A percentile compares a stretch with the other conserved stretches of the same genome.
Evolutionary conservation across 2,329 filamentous ascomycete genomes (phyloP).

Genomic region (Tolypocladium endophyticum): DNA sequence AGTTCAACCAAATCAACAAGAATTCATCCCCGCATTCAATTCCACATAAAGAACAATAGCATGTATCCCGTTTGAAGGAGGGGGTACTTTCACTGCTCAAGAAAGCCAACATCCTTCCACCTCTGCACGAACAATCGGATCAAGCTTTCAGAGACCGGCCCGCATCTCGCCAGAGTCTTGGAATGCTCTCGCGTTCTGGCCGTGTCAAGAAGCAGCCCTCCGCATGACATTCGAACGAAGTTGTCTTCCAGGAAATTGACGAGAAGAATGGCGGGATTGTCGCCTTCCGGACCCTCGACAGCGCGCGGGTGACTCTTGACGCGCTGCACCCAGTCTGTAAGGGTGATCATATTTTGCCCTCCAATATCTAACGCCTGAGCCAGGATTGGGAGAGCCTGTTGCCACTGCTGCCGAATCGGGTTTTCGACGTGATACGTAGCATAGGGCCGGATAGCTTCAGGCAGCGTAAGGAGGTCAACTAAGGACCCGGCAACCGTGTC

Average conservation of each 20-base stretch:
- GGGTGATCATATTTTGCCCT: not conserved
- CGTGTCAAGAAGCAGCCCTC: conserved; percentile 3
- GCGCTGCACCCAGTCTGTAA: conserved; percentile 3
- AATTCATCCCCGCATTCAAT: too few relatives aligned
- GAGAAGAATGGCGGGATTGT: conserved; percentile 3
- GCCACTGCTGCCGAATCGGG: conserved; percentile 9
- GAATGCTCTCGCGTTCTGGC: conserved; percentile 6
- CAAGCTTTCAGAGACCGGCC: not conserved
- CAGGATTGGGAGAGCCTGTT: conserved; percentile 1
- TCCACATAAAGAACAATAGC: too few relatives aligned
- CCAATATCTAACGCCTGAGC: conserved; percentile 1
- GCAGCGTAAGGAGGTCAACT: conserved; percentile 4
- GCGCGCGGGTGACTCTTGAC: not conserved
- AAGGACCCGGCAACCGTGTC: conserved; percentile 13
- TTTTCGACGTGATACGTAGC: conserved; percentile 13
- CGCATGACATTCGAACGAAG: conserved; percentile 6
- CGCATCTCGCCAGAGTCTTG: not conserved
- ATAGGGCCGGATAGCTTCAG: not conserved
- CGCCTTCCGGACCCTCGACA: not conserved
- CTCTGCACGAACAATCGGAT: not conserved
- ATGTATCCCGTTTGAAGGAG: too few relatives aligned
- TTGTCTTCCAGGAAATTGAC: conserved; percentile 5
- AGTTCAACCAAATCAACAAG: too few relatives aligned
- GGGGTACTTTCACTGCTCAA: not conserved
- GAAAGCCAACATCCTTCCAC: not conserved